Evolutionary conservation across 768 basidiomycete species (phyloP).

Genomic region (Brasilioporus rufonigricans): DNA sequence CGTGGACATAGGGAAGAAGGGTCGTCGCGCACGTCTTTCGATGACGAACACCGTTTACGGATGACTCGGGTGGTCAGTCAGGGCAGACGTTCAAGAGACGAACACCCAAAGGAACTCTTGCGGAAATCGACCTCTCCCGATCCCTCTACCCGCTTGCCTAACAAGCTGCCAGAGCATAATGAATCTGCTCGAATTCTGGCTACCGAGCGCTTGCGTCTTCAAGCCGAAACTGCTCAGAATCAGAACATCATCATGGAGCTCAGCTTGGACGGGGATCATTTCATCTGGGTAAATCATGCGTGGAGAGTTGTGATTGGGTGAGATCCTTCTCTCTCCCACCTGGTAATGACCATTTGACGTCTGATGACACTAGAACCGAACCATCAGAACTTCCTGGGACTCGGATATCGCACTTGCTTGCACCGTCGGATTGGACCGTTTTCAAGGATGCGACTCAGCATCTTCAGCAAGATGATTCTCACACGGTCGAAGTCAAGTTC

Average conservation of each 20-base stretch:
- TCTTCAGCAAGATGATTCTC: slow-evolving; percentile 87
- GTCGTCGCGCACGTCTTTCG: slow-evolving; percentile 37
- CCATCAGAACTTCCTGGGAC: slow-evolving; percentile 75
- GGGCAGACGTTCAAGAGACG: slow-evolving; percentile 56
- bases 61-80: slow-evolving; percentile 50
- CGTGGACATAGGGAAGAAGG: slow-evolving; percentile 32
- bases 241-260: slow-evolving; percentile 97
- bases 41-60: slow-evolving; percentile 41
- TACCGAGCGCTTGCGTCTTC: slow-evolving; percentile 81
- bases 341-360: slow-evolving; percentile 9
- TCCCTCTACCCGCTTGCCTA: slow-evolving; percentile 32
- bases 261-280: slow-evolving; percentile 88
- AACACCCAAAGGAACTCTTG: slow-evolving; percentile 49
- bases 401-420: slow-evolving; percentile 79
- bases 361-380: slow-evolving; percentile 57
- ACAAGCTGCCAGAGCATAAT: slow-evolving; percentile 53
- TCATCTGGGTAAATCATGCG: slow-evolving; percentile 95
- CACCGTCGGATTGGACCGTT: slow-evolving; percentile 74
- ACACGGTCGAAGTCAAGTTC: slow-evolving; percentile 91
- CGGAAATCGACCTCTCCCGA: slow-evolving; percentile 38
- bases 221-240: slow-evolving; percentile 93
- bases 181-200: slow-evolving; percentile 84
- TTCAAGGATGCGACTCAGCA: slow-evolving; percentile 86
- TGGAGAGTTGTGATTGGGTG: slow-evolving; percentile 92
- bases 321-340: slow-evolving; percentile 26